Percentiles rank a stretch among this genome's conserved stretches.
phyloP scores from a whole-genome alignment of 2,329 filamentous ascomycete genomes.

The Arthrobotrys iridis region DNA sequence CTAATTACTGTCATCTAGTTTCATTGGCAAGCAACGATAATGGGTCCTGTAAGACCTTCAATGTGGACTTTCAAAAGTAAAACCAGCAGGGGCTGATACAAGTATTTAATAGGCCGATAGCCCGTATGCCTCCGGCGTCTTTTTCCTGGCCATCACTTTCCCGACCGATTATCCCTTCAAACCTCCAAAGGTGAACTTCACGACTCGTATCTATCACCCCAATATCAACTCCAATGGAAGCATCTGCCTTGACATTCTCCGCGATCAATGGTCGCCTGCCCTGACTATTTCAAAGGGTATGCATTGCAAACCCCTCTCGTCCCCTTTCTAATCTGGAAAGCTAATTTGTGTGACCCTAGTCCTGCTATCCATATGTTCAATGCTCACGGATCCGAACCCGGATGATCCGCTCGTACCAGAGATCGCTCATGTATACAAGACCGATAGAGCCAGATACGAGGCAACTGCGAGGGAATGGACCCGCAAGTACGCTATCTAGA shows the following conservation, averaged over 20 bases:
- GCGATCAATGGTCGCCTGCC: slow-evolving; percentile 99
- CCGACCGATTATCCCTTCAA: slow-evolving; percentile 99
- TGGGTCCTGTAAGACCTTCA: slow-evolving; percentile 80
- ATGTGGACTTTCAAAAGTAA: background rate
- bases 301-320: slow-evolving; percentile 56
- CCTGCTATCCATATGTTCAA: slow-evolving; percentile 97
- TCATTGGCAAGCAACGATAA: slow-evolving; percentile 99
- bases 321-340: slow-evolving; percentile 3
- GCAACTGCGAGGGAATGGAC: slow-evolving; percentile 98
- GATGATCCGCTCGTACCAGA: slow-evolving; percentile 98
- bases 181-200: slow-evolving; percentile 99
- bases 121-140: slow-evolving; percentile 97
- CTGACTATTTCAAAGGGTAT: slow-evolving; percentile 98
- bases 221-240: slow-evolving; percentile 99
- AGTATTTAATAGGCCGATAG: slow-evolving; percentile 77
- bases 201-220: slow-evolving; percentile 98
- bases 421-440: slow-evolving; percentile 99
- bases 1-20: slow-evolving; percentile 71
- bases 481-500: slow-evolving; percentile 94
- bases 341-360: slow-evolving; percentile 67
- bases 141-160: slow-evolving; percentile 99
- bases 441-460: slow-evolving; percentile 93
- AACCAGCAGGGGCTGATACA: slow-evolving; percentile 59
- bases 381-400: slow-evolving; percentile 99
- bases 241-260: slow-evolving; percentile 97